Conservation (phyloP, 1,284 basidiomycete genomes). For the Dichomitus squalens region DNA sequence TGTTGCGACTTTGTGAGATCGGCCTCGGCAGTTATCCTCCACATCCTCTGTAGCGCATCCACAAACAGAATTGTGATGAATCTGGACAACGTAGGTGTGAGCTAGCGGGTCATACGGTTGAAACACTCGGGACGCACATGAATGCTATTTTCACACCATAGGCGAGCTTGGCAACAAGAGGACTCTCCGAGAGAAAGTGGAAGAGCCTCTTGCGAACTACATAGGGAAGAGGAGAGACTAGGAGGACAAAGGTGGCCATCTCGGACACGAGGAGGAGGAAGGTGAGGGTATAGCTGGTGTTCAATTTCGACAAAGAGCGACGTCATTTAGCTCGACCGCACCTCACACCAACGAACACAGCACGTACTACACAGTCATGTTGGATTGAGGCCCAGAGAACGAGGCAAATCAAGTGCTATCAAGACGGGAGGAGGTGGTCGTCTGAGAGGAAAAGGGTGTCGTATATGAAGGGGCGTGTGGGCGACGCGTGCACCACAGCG, state of each 20-base stretch:
- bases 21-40: constrained; percentile 78
- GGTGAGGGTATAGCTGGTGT: constrained; percentile 68
- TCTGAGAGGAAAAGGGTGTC: background rate
- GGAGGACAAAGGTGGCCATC: constrained; percentile 75
- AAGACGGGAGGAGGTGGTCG: background rate
- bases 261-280: constrained; percentile 78
- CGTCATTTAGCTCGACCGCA: background rate
- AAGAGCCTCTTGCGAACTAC: constrained; percentile 73
- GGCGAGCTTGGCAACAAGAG: constrained; percentile 71
- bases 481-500: constrained; percentile 1
- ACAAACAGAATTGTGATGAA: constrained; percentile 86
- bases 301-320: background rate
- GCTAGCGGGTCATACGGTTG: constrained; percentile 2
- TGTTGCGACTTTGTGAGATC: constrained; percentile 69
- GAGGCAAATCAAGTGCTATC: too few species aligned
- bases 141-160: constrained; percentile 92
- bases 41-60: constrained; percentile 95
- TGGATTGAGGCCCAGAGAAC: constrained; percentile 15
- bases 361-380: constrained; percentile 75
- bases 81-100: constrained; percentile 42
- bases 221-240: constrained; percentile 80
- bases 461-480: constrained; percentile 1
- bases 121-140: constrained; percentile 60
- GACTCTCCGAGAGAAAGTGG: constrained; percentile 73
- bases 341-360: background rate